Evolutionary conservation across 139 green algal genomes (phyloP), one percentile per base, ranked within the genome.

Genomic region (Chlorella vulgaris): DNA sequence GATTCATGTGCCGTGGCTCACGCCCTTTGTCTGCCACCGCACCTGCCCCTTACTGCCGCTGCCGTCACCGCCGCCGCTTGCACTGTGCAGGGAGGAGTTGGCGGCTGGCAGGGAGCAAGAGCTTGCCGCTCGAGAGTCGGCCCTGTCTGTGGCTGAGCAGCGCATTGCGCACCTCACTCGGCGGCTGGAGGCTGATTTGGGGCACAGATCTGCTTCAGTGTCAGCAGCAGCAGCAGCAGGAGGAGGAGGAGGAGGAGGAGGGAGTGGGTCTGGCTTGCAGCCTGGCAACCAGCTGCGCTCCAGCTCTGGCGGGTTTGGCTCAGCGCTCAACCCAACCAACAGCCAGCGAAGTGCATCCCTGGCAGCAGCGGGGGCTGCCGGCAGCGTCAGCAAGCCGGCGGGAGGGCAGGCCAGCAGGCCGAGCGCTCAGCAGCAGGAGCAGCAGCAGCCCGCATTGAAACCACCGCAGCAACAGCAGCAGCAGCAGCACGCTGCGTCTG

Each of bases 101-200:
- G 36, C 62, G n/a, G 39, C 71, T 0, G 42, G 43, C 36, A 62
- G 51, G 39, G 81, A 85, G 74, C 65, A 53, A 1, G 81, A 85
- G 70, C 28, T 85, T 53, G 39, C 42, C 19, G 39, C 43, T 50
- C 74, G 81, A 13, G 65, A 77, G 71, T 70, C 63, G 18, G 71
- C 71, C 10, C 65, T 85, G 51, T 33, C 19, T 15, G 36, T 15
- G 7, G 71, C 81, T 0, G 81, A 85, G 69, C 68, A 80, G 65
- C 69, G 53, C 21, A 70, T 81, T 51, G 71, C 58, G 4, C 47
- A 69, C 42, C 74, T 85, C 28, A 85, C 69, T 1, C 81, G 66
- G 2, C 70, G 81, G 7, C 60, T 85, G 65, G 77, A 83, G 28
- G 29, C 50, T 18, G 77, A 83, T 36, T 65, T 83, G 15, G 26